These are phyloP conservation scores for Coniosporium tulheliwenetii DNA, from an alignment of 2,329 filamentous ascomycete genomes.

Conservation along the genomic window DNA sequence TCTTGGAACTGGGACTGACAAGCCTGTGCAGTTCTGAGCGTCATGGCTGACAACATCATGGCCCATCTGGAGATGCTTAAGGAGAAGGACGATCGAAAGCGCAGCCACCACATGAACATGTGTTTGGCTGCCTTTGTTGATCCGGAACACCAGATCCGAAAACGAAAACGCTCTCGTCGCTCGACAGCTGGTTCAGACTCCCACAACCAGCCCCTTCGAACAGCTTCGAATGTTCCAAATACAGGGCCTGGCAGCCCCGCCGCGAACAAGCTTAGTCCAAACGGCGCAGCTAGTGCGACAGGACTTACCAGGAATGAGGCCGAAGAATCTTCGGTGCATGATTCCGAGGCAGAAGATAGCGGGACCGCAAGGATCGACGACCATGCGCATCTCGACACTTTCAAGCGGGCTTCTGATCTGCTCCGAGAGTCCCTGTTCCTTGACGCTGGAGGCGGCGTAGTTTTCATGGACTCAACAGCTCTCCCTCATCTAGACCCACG, in stretches of 20 bases:
- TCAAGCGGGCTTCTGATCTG: constrained; percentile 31
- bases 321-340: background rate
- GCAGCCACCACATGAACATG: constrained; percentile 11
- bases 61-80: constrained; percentile 17
- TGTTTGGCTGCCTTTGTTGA: constrained; percentile 12
- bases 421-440: constrained; percentile 32
- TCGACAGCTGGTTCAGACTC: constrained; percentile 1
- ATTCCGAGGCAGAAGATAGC: constrained; percentile 9
- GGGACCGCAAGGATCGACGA: constrained; percentile 11
- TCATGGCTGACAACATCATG: constrained; percentile 17
- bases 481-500: constrained; percentile 8
- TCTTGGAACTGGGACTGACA: constrained; percentile 1
- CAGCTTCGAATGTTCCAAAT: constrained; percentile 3
- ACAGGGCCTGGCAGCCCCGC: too few species aligned
- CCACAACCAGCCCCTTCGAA: background rate
- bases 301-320: constrained; percentile 11
- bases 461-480: constrained; percentile 21
- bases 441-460: constrained; percentile 29
- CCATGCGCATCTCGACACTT: constrained; percentile 23
- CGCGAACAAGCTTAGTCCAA: constrained; percentile 3
- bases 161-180: constrained; percentile 1
- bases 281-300: too few species aligned
- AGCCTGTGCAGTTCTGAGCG: constrained; percentile 7
- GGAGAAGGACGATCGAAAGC: constrained; percentile 16
- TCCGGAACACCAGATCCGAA: constrained; percentile 6